A percentile compares a stretch with the other conserved stretches of the same genome.
These are phyloP conservation scores for Trichoderma gamsii DNA, from an alignment of 495 filamentous ascomycete species.

Conservation along the genomic window DNA sequence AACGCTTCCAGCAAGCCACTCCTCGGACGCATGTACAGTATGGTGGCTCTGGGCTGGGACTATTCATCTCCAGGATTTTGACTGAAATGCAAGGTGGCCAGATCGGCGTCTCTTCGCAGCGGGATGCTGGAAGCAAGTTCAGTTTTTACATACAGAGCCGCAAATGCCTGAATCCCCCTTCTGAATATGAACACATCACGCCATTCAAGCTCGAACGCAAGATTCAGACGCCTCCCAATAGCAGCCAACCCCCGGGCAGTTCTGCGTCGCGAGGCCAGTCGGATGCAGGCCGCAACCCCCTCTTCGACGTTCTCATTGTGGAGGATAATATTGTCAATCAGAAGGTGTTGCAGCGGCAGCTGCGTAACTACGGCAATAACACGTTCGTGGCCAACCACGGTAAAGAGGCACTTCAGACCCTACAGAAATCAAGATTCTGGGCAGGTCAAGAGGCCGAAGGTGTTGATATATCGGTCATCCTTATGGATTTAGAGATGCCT, in stretches of 20 bases:
- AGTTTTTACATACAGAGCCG: slow-evolving; percentile 64
- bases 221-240: neutral
- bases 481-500: slow-evolving; percentile 88
- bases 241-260: neutral
- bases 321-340: slow-evolving; percentile 85
- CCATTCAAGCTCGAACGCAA: slow-evolving; percentile 13
- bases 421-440: slow-evolving; percentile 46
- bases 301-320: slow-evolving; percentile 57
- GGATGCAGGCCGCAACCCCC: slow-evolving; percentile 4
- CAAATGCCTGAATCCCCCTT: slow-evolving; percentile 20
- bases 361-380: slow-evolving; percentile 61
- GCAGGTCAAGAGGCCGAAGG: slow-evolving; percentile 26
- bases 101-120: slow-evolving; percentile 68
- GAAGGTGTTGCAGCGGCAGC: slow-evolving; percentile 62
- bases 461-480: slow-evolving; percentile 54
- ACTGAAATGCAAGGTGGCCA: slow-evolving; percentile 79
- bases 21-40: slow-evolving; percentile 76
- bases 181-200: slow-evolving; percentile 6
- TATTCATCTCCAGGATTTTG: slow-evolving; percentile 74
- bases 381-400: slow-evolving; percentile 74
- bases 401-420: slow-evolving; percentile 58
- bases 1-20: slow-evolving; percentile 71
- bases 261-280: neutral
- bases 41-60: slow-evolving; percentile 73
- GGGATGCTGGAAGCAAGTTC: slow-evolving; percentile 73